These are phyloP conservation scores for Mrakia gelida DNA, from an alignment of 768 basidiomycete genomes.

Conservation along the genomic window DNA sequence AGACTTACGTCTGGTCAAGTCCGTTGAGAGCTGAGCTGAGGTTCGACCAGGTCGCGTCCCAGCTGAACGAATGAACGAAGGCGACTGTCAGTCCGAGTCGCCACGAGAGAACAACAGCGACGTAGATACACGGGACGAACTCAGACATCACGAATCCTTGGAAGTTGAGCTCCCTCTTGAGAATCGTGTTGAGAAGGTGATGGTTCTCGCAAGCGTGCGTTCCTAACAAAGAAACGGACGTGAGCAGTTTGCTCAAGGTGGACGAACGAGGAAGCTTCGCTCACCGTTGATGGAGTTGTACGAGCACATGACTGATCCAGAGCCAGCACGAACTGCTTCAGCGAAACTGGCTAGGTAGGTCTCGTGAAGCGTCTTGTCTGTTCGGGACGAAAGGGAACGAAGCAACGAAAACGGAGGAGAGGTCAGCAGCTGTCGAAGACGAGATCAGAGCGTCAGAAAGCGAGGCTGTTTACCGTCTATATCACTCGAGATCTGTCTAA, in stretches of 20 bases:
- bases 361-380: slow-evolving; percentile 43
- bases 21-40: background rate
- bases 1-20: slow-evolving; percentile 5
- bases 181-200: slow-evolving; percentile 40
- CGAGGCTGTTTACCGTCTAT: background rate
- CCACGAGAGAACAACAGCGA: too few species aligned
- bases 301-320: slow-evolving; percentile 21
- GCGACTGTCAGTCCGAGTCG: background rate
- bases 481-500: background rate
- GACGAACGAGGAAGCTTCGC: background rate
- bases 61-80: background rate
- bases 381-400: background rate
- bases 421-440: background rate
- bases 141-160: slow-evolving; percentile 24
- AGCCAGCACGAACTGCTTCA: slow-evolving; percentile 45
- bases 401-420: background rate
- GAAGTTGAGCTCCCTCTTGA: slow-evolving; percentile 41
- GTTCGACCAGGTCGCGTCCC: slow-evolving; percentile 26
- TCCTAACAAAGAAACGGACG: slow-evolving; percentile 24
- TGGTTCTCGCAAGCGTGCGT: slow-evolving; percentile 44
- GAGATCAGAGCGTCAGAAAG: background rate
- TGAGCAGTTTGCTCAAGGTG: slow-evolving; percentile 27
- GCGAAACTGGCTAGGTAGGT: slow-evolving; percentile 46
- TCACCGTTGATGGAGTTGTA: slow-evolving; percentile 24
- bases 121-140: background rate